A percentile compares a stretch with the other conserved stretches of the same genome.
Evolutionary conservation across 768 basidiomycete genomes (phyloP).

Genomic region (Kwoniella mangroviensis): DNA sequence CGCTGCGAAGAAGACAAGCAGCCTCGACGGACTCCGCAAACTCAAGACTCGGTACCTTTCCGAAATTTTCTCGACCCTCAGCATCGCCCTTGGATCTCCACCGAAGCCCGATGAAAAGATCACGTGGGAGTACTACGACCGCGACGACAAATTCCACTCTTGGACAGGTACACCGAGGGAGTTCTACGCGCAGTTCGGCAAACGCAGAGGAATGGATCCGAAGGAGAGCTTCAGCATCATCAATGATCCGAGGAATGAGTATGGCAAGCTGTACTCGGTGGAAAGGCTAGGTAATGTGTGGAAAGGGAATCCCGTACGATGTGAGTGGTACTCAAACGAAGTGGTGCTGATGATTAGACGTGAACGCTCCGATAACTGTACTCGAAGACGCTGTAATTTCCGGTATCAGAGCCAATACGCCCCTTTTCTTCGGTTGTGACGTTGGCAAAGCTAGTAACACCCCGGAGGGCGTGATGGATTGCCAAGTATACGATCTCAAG

Average conservation of each 20-base stretch:
- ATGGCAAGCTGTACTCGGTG: constrained; percentile 83
- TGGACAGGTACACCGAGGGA: constrained; percentile 83
- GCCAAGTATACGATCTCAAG: constrained; percentile 80
- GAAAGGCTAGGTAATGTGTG: constrained; percentile 91
- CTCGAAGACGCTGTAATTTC: constrained; percentile 82
- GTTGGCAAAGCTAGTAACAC: constrained; percentile 83
- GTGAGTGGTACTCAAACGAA: constrained; percentile 61
- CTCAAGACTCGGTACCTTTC: constrained; percentile 85
- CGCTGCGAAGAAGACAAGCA: constrained; percentile 58
- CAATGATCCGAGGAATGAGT: constrained; percentile 88
- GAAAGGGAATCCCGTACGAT: constrained; percentile 81
- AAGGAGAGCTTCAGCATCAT: constrained; percentile 86
- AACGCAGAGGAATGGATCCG: constrained; percentile 69
- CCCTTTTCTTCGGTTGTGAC: constrained; percentile 96
- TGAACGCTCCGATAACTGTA: constrained; percentile 81
- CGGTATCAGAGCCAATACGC: constrained; percentile 82
- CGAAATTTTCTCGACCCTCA: constrained; percentile 82
- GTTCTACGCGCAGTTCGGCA: constrained; percentile 70
- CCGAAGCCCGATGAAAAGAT: constrained; percentile 72
- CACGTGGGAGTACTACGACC: constrained; percentile 86
- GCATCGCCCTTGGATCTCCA: constrained; percentile 83
- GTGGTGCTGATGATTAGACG: constrained; percentile 64
- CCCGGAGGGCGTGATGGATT: constrained; percentile 81
- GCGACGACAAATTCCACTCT: constrained; percentile 71
- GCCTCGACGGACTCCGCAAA: constrained; percentile 63